Percentiles rank a stretch among this genome's conserved stretches.
phyloP scores from a whole-genome alignment of 345 rosid species.

The Hibiscus mutabilis region DNA sequence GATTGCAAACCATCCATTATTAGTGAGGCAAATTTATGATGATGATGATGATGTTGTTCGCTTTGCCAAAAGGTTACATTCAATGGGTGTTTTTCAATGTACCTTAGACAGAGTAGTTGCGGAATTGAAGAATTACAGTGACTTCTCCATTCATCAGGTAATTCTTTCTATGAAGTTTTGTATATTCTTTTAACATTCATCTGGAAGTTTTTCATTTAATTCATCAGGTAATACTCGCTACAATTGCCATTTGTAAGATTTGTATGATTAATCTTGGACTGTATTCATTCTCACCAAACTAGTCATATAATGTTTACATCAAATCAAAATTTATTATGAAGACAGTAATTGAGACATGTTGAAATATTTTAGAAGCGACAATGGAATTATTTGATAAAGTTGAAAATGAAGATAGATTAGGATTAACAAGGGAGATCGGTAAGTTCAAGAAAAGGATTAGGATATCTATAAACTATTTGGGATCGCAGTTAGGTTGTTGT shows the following conservation, averaged over 20 bases:
- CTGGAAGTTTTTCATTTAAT: not conserved
- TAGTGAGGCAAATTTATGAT: constrained; percentile 74
- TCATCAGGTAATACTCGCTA: not conserved
- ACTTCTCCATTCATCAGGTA: constrained; percentile 92
- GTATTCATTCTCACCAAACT: not conserved
- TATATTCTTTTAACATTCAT: not conserved
- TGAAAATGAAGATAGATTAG: constrained; percentile 3
- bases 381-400: not conserved
- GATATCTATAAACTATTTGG: not conserved
- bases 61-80: constrained; percentile 71
- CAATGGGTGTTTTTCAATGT: constrained; percentile 81
- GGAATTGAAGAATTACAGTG: constrained; percentile 75
- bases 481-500: not conserved
- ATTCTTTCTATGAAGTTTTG: constrained; percentile 1
- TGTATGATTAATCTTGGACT: not conserved
- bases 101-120: constrained; percentile 76
- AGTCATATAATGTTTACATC: not conserved
- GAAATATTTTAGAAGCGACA: not conserved
- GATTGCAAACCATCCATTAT: constrained; percentile 98
- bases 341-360: constrained; percentile 2
- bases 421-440: not conserved
- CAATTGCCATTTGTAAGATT: not conserved
- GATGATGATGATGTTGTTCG: constrained; percentile 72
- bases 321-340: not conserved
- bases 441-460: not conserved